phyloP scores from a whole-genome alignment of 768 basidiomycete genomes.

The Suillus hirtellus region DNA sequence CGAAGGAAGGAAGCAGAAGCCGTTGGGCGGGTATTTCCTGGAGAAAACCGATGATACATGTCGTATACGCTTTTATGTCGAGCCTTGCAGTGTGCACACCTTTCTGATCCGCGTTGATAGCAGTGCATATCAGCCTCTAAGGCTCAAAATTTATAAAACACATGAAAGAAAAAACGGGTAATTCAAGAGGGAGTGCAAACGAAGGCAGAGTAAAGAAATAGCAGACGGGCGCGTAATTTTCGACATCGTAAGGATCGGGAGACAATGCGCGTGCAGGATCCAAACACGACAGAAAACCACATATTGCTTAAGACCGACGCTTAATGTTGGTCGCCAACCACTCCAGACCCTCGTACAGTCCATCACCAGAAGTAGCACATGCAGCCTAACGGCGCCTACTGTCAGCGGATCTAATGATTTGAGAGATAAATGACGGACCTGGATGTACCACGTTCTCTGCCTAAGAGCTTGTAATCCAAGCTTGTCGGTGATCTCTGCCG shows the following conservation, averaged over 20 bases:
- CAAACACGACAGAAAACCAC: constrained; percentile 34
- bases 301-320: constrained; percentile 62
- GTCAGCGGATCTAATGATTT: constrained; percentile 17
- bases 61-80: neutral
- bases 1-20: constrained; percentile 78
- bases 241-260: constrained; percentile 62
- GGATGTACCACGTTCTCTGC: constrained; percentile 98
- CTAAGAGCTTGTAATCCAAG: constrained; percentile 97
- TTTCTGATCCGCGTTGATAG: constrained; percentile 5
- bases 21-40: constrained; percentile 72
- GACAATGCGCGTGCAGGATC: constrained; percentile 55
- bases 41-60: constrained; percentile 52
- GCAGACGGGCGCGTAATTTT: constrained; percentile 52
- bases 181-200: constrained; percentile 29
- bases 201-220: constrained; percentile 37
- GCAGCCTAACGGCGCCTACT: constrained; percentile 64
- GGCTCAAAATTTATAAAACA: constrained; percentile 34
- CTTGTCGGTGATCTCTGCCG: constrained; percentile 99
- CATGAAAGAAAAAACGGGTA: constrained; percentile 22
- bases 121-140: constrained; percentile 27
- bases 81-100: neutral
- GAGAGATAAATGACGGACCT: constrained; percentile 51
- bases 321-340: constrained; percentile 94
- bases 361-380: constrained; percentile 97
- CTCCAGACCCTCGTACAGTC: constrained; percentile 97